These are phyloP conservation scores for Vitis labrusca DNA, from an alignment of 164 flowering plant species.

Conservation along the genomic window DNA sequence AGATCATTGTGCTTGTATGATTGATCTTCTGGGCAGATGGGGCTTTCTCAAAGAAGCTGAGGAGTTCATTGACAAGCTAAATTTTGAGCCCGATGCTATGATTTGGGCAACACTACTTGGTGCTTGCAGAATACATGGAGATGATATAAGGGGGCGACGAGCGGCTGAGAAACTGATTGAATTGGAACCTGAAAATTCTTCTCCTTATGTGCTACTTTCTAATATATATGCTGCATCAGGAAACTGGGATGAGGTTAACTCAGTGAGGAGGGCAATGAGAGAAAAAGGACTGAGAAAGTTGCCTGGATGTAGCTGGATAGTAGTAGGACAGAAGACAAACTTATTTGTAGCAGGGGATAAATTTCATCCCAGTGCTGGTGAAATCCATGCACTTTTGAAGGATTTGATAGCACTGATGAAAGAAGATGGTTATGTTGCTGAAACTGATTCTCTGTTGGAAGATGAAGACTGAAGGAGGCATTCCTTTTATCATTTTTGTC, in stretches of 20 bases:
- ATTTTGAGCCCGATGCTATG: constrained; percentile 59
- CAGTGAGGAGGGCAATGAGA: constrained; percentile 66
- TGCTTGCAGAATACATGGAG: constrained; percentile 78
- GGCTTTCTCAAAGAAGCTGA: constrained; percentile 82
- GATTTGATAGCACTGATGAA: constrained; percentile 43
- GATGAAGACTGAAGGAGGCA: constrained; percentile 11
- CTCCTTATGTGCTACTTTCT: constrained; percentile 78
- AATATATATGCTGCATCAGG: constrained; percentile 73
- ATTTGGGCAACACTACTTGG: constrained; percentile 79
- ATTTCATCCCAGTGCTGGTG: constrained; percentile 48
- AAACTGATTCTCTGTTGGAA: constrained; percentile 9
- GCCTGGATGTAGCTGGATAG: constrained; percentile 90
- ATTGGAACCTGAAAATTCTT: constrained; percentile 71
- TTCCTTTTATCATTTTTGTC: neutral
- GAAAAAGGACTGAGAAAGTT: constrained; percentile 64
- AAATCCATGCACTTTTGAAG: constrained; percentile 42
- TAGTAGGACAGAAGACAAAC: constrained; percentile 45
- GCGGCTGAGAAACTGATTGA: constrained; percentile 78
- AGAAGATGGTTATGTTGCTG: constrained; percentile 39
- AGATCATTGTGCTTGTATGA: constrained; percentile 83
- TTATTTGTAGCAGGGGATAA: constrained; percentile 74
- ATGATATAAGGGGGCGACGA: constrained; percentile 51
- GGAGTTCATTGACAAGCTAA: constrained; percentile 48
- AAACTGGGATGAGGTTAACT: constrained; percentile 66
- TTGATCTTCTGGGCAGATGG: constrained; percentile 87